These are phyloP conservation scores for Neurospora sp. DNA, from an alignment of 2,329 filamentous ascomycete species.

Conservation along the genomic window DNA sequence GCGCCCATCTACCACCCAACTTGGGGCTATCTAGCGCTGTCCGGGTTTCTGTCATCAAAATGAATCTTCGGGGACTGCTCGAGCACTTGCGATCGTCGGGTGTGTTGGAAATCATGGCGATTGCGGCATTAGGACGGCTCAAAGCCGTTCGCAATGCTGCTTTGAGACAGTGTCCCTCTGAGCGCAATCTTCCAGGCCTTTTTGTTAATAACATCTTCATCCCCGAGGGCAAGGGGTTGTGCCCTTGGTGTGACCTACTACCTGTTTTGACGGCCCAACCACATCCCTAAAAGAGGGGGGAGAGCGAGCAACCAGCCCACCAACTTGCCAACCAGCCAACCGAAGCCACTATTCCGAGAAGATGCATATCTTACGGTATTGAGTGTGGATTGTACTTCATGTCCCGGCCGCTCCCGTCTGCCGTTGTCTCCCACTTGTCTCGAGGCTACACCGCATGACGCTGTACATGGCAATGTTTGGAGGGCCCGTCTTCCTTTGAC, in stretches of 20 bases:
- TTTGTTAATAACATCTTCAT: neutral
- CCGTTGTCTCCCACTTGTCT: neutral
- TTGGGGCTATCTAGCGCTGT: neutral
- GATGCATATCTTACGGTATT: neutral
- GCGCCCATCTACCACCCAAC: neutral
- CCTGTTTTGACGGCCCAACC: neutral
- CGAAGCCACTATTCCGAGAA: neutral
- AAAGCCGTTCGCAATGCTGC: neutral
- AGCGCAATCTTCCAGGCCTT: neutral
- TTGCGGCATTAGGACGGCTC: neutral
- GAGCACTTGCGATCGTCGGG: neutral
- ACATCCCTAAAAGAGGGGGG: neutral
- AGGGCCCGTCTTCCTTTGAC: neutral
- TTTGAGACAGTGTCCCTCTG: neutral
- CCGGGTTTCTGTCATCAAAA: neutral
- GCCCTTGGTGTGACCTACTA: neutral
- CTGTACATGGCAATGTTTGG: neutral
- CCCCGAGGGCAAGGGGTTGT: neutral
- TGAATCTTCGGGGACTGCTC: neutral
- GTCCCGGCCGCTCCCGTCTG: neutral
- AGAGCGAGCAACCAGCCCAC: neutral
- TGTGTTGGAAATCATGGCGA: neutral
- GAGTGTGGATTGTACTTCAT: neutral
- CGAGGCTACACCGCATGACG: neutral
- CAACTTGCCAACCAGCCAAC: neutral